Percentiles rank a stretch among this genome's conserved stretches.
phyloP scores from a whole-genome alignment of 2,329 filamentous ascomycete species.

The Simplicillium sp. region DNA sequence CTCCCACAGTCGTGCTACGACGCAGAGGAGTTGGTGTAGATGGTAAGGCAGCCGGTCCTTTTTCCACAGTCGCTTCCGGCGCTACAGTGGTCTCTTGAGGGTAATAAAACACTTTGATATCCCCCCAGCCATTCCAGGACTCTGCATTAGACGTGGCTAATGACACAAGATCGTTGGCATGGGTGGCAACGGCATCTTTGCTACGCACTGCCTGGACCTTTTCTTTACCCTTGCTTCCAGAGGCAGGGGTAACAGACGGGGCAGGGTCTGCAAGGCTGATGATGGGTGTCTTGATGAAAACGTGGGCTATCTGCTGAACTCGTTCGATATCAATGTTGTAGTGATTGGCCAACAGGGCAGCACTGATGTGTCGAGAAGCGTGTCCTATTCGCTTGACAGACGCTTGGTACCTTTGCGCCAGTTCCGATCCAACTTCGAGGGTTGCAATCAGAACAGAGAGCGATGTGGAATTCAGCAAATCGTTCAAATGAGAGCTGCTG shows the following conservation, averaged over 20 bases:
- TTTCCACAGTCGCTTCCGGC: slow-evolving; percentile 12
- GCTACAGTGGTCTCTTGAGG: slow-evolving; percentile 25
- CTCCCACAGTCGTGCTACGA: slow-evolving; percentile 50
- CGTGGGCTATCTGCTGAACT: slow-evolving; percentile 72
- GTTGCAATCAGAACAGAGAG: slow-evolving; percentile 68
- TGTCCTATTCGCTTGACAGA: slow-evolving; percentile 70
- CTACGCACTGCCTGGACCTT: slow-evolving; percentile 36
- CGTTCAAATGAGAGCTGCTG: slow-evolving; percentile 82
- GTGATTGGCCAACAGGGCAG: slow-evolving; percentile 71
- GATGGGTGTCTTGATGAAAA: slow-evolving; percentile 66
- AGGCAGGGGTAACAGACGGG: slow-evolving; percentile 42
- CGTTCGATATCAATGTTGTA: slow-evolving; percentile 73
- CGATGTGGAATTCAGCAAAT: slow-evolving; percentile 80
- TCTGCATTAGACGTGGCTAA: slow-evolving; percentile 53
- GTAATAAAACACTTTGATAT: slow-evolving; percentile 76
- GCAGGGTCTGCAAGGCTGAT: slow-evolving; percentile 41
- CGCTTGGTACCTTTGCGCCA: slow-evolving; percentile 88
- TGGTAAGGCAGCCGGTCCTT: slow-evolving; percentile 38
- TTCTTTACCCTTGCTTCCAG: slow-evolving; percentile 65
- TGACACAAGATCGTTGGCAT: slow-evolving; percentile 76
- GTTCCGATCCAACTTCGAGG: slow-evolving; percentile 70
- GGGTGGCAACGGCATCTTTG: slow-evolving; percentile 48
- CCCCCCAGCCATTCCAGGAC: slow-evolving; percentile 70
- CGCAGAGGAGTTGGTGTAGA: slow-evolving; percentile 68
- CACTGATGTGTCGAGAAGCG: slow-evolving; percentile 56